phyloP scores from a whole-genome alignment of 2,329 filamentous ascomycete species.

The Chrysosporium queenslandicum region DNA sequence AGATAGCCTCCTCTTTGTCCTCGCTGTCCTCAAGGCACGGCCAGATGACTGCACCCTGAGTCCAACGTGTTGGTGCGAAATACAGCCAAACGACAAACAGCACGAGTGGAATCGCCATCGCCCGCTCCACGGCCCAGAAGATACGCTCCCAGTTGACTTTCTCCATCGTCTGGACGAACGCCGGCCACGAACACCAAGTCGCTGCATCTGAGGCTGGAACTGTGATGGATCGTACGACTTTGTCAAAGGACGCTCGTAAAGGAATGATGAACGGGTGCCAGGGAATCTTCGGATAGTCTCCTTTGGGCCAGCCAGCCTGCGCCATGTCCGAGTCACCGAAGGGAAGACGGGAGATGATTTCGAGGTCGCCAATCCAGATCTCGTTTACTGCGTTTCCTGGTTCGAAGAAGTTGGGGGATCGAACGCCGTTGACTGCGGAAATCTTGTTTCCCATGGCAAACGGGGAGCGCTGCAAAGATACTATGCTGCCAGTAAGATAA shows the following conservation, averaged over 20 bases:
- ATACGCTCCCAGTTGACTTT: neutral
- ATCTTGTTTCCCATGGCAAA: constrained; percentile 30
- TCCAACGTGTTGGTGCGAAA: neutral
- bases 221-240: constrained; percentile 4
- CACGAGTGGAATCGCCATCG: neutral
- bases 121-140: neutral
- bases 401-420: constrained; percentile 28
- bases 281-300: constrained; percentile 30
- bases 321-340: constrained; percentile 33
- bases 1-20: neutral
- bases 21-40: neutral
- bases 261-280: constrained; percentile 35
- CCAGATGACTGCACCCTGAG: neutral
- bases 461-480: neutral
- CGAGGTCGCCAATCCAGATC: constrained; percentile 30
- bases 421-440: constrained; percentile 27
- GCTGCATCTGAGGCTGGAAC: neutral
- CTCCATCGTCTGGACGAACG: neutral
- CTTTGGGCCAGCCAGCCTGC: constrained; percentile 29
- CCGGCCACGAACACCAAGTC: neutral
- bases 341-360: constrained; percentile 31
- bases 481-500: neutral
- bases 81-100: neutral
- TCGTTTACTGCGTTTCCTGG: constrained; percentile 33
- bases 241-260: constrained; percentile 15